A percentile compares a stretch with the other conserved stretches of the same genome.
phyloP scores from a whole-genome alignment of 768 basidiomycete species.

The Boletus sp. region DNA sequence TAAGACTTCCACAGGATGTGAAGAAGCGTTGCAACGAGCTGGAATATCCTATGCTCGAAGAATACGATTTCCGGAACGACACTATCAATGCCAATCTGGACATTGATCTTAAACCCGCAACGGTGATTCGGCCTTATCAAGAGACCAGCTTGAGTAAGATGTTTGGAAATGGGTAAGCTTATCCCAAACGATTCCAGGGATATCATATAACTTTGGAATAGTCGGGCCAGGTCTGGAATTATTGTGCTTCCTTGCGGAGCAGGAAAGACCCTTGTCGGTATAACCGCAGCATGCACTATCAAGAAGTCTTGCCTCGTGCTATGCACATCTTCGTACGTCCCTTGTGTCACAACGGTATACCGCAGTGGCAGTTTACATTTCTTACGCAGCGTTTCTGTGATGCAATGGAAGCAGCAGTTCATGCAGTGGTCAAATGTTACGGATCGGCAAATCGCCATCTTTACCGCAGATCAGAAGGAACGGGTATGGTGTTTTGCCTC shows the following conservation, averaged over 20 bases:
- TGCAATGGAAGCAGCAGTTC: slow-evolving; percentile 99
- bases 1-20: slow-evolving; percentile 63
- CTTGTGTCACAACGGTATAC: not conserved
- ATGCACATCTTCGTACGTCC: slow-evolving; percentile 92
- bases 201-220: slow-evolving; percentile 31
- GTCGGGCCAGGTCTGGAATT: slow-evolving; percentile 96
- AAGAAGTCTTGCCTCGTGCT: slow-evolving; percentile 98
- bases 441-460: slow-evolving; percentile 94
- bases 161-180: slow-evolving; percentile 93
- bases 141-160: slow-evolving; percentile 98
- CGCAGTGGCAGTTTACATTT: slow-evolving; percentile 8
- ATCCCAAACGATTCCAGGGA: not conserved
- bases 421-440: slow-evolving; percentile 99
- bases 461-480: slow-evolving; percentile 97
- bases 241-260: slow-evolving; percentile 98
- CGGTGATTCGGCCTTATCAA: slow-evolving; percentile 96
- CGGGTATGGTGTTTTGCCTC: slow-evolving; percentile 51
- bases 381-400: slow-evolving; percentile 73
- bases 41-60: slow-evolving; percentile 97
- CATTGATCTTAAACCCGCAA: slow-evolving; percentile 97
- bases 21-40: slow-evolving; percentile 96
- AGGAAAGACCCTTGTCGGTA: slow-evolving; percentile 98
- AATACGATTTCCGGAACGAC: slow-evolving; percentile 99
- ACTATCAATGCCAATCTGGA: slow-evolving; percentile 95
- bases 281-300: slow-evolving; percentile 98